phyloP scores from a whole-genome alignment of 2,329 filamentous ascomycete species.

The Phaeomoniella chlamydospora region DNA sequence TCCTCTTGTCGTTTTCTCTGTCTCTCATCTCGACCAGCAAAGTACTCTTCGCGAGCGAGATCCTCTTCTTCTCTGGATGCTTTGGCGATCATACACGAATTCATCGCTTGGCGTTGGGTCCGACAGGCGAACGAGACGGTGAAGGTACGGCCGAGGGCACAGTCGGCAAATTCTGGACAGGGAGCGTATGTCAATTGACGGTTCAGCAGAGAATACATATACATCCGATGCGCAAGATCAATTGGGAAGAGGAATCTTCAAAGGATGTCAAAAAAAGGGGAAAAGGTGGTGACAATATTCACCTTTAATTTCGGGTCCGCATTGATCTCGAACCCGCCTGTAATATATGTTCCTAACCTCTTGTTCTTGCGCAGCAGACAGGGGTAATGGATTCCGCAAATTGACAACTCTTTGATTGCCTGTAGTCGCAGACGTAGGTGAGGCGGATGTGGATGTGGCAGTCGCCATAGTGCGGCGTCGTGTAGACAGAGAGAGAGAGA shows the following conservation, averaged over 20 bases:
- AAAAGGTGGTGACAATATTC: neutral
- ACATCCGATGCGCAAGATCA: no score
- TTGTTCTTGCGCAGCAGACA: conserved; percentile 67
- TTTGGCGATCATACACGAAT: conserved; percentile 86
- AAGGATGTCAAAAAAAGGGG: neutral
- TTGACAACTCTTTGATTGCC: conserved; percentile 13
- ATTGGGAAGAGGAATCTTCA: no score
- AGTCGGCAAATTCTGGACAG: conserved; percentile 69
- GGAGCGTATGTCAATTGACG: neutral
- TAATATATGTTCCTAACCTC: conserved; percentile 73
- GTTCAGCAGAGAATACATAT: conserved; percentile 1
- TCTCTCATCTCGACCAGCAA: conserved; percentile 59
- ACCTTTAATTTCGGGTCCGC: conserved; percentile 69
- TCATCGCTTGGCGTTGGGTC: conserved; percentile 69
- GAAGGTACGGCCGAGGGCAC: conserved; percentile 73
- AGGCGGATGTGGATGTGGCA: conserved; percentile 10
- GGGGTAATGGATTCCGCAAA: conserved; percentile 61
- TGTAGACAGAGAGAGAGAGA: conserved; percentile 3
- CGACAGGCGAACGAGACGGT: conserved; percentile 81
- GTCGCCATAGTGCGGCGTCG: conserved; percentile 6
- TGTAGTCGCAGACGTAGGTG: conserved; percentile 4
- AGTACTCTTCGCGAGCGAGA: conserved; percentile 86
- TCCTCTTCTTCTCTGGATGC: conserved; percentile 78
- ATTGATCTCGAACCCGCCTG: conserved; percentile 61
- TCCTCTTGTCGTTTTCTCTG: conserved; percentile 48